Percentiles rank a stretch among this genome's conserved stretches.
phyloP scores from a whole-genome alignment of 2,329 filamentous ascomycete species.

The Beauveria caledonica region DNA sequence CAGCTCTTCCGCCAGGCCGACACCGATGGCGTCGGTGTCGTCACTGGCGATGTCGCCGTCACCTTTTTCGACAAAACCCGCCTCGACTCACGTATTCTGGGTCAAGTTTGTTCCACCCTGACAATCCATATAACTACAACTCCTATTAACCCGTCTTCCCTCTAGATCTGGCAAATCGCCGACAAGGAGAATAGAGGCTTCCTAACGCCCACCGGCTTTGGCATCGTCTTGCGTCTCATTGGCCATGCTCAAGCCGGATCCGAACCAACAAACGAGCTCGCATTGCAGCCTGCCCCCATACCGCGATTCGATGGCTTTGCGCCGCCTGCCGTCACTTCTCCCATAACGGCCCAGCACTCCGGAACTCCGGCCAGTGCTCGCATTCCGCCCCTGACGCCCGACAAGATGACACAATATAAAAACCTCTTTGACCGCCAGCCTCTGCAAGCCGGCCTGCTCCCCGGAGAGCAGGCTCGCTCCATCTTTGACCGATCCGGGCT shows the following conservation, averaged over 20 bases:
- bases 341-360: constrained; percentile 49
- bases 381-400: constrained; percentile 78
- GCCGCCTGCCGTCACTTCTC: constrained; percentile 32
- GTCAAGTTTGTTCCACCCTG: constrained; percentile 53
- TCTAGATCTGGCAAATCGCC: constrained; percentile 96
- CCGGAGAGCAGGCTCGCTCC: constrained; percentile 78
- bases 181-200: constrained; percentile 95
- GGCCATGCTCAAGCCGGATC: constrained; percentile 88
- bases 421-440: constrained; percentile 86
- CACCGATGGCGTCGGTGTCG: constrained; percentile 81
- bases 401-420: constrained; percentile 84
- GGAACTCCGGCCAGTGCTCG: constrained; percentile 58
- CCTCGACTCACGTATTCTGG: constrained; percentile 74
- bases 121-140: background rate
- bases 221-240: constrained; percentile 85
- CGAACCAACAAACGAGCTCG: constrained; percentile 72
- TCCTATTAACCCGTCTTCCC: background rate
- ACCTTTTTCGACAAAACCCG: constrained; percentile 97
- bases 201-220: constrained; percentile 86
- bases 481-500: constrained; percentile 93
- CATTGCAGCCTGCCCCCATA: constrained; percentile 77
- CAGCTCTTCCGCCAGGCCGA: constrained; percentile 92
- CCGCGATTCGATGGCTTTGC: constrained; percentile 80
- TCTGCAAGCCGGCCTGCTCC: constrained; percentile 62
- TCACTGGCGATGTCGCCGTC: constrained; percentile 92